Evolutionary conservation across 2,329 filamentous ascomycete genomes (phyloP), one percentile per base, ranked within the genome.

Genomic region (Fusarium chuoi): DNA sequence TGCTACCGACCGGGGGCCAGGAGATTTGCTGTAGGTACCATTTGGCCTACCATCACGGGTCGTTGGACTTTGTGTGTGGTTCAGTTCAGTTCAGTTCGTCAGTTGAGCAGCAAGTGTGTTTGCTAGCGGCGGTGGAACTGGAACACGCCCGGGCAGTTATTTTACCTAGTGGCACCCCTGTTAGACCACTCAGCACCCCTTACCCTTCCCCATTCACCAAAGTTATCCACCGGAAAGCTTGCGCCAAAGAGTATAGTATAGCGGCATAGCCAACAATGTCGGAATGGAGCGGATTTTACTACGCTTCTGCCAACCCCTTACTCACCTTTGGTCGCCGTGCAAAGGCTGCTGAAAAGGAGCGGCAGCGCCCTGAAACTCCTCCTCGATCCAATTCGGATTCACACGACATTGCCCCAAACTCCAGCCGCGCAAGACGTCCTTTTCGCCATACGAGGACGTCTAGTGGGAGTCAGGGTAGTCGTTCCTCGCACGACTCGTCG

Each of bases 231-330:
- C 75, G 70, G 65, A 71, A 70, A 70, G 65, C 67, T 71, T 71
- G 72, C 67, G 74, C 74, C 74, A 78, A 75, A 78, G 67, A 75
- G 75, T 69, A 77, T 77, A 52, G 33, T 36, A 52, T 36, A 52
- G 33, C 49, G 33, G 49, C 49, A 52, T 22, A 76, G 75, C 60
- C 70, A 73, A 78, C 68, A 73, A 79, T 79, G 78, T 78, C 78
- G 77, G 78, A 79, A 78, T 79, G 78, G 78, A 78, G 77, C 72
- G 78, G 78, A 73, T 78, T 79, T 76, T 71, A 73, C 70, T 79
- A 77, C 71, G 73, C 75, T 69, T 72, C 75, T 71, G 73, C 74
- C 67, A 76, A 78, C 78, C 78, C 78, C 76, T 79, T 79, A 77
- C 70, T 77, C 77, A 78, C 77, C 77, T 78, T 71, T 65, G 30